These are phyloP conservation scores for Bipolaris sorokiniana DNA, from an alignment of 2,329 filamentous ascomycete species.

Conservation along the genomic window DNA sequence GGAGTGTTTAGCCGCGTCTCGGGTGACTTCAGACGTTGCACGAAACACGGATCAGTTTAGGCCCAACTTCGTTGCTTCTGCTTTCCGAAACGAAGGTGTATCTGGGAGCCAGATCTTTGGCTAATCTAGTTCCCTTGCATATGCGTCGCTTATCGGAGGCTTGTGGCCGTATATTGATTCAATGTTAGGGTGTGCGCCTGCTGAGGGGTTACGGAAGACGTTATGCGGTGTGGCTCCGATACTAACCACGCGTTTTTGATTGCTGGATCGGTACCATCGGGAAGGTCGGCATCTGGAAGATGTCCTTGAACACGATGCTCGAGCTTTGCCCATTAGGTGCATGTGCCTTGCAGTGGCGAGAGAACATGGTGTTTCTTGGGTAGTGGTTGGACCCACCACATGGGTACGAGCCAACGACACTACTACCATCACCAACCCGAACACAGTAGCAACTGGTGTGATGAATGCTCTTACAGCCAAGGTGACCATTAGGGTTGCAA, in stretches of 20 bases:
- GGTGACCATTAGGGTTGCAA: too few relatives aligned
- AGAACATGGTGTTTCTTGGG: too few relatives aligned
- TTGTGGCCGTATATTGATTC: slow-evolving; percentile 5
- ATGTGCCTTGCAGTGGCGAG: too few relatives aligned
- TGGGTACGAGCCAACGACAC: too few relatives aligned
- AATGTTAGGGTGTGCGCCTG: background rate
- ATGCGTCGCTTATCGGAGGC: slow-evolving; percentile 14
- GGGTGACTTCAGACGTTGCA: slow-evolving; percentile 13
- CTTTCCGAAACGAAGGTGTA: background rate
- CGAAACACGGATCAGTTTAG: slow-evolving; percentile 19
- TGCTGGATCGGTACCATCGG: background rate
- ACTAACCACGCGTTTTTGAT: background rate
- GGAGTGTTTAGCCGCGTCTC: slow-evolving; percentile 40
- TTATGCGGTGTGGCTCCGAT: slow-evolving; percentile 4
- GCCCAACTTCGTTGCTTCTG: slow-evolving; percentile 2
- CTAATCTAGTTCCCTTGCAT: slow-evolving; percentile 13
- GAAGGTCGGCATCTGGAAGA: background rate
- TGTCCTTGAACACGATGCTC: too few relatives aligned
- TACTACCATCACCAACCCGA: too few relatives aligned
- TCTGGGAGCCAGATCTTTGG: slow-evolving; percentile 4
- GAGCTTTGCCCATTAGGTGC: too few relatives aligned
- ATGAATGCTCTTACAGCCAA: too few relatives aligned
- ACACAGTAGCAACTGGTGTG: too few relatives aligned
- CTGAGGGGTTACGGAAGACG: slow-evolving; percentile 8
- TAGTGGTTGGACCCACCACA: too few relatives aligned